These are phyloP conservation scores for Rhodamnia rubescens DNA, from an alignment of 345 rosid genomes.

Conservation along the genomic window DNA sequence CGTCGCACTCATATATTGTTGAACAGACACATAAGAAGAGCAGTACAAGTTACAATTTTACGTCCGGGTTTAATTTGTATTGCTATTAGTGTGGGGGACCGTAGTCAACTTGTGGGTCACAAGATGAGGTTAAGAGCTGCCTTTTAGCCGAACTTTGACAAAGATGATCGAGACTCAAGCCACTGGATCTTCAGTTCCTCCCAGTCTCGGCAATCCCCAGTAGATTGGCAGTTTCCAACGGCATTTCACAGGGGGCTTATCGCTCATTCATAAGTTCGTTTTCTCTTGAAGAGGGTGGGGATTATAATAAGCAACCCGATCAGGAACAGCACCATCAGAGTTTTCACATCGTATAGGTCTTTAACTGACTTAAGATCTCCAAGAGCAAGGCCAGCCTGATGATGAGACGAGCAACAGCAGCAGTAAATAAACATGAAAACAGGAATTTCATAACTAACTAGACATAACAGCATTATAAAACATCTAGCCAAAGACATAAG, in stretches of 20 bases:
- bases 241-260: neutral
- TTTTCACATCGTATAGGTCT: slow-evolving; percentile 39
- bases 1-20: neutral
- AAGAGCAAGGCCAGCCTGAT: slow-evolving; percentile 45
- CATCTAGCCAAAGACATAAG: neutral
- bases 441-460: neutral
- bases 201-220: neutral
- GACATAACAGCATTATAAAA: neutral
- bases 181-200: neutral
- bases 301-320: slow-evolving; percentile 12
- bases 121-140: neutral
- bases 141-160: neutral
- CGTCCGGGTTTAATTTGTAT: too few species aligned
- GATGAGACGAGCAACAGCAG: slow-evolving; percentile 1
- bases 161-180: neutral
- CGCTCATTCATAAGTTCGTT: slow-evolving; percentile 28
- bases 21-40: neutral
- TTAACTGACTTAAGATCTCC: slow-evolving; percentile 40
- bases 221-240: neutral
- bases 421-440: neutral
- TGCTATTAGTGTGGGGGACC: neutral
- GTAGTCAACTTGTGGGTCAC: neutral
- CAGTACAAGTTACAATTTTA: neutral
- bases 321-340: slow-evolving; percentile 11
- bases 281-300: slow-evolving; percentile 34